These are phyloP conservation scores for Ogataea zsoltii DNA, from an alignment of 805 yeast species.

Conservation along the genomic window DNA sequence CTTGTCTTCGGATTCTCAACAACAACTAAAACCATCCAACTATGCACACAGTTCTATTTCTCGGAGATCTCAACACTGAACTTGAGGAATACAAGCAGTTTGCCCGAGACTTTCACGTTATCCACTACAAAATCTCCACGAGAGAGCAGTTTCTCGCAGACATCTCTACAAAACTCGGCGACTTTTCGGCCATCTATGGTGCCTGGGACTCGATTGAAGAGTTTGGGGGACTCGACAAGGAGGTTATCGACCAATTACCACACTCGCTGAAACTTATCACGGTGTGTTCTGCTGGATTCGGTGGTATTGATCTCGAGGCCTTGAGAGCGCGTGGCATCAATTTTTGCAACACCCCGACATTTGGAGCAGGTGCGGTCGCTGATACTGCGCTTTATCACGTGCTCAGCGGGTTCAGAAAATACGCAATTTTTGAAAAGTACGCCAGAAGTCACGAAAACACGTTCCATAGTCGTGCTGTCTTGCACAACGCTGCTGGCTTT, in stretches of 20 bases:
- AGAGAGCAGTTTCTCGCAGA: conserved; percentile 41
- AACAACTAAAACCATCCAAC: too few species aligned
- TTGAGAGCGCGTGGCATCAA: conserved; percentile 42
- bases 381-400: conserved; percentile 65
- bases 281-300: conserved; percentile 56
- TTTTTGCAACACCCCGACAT: conserved; percentile 61
- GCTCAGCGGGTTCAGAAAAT: conserved; percentile 60
- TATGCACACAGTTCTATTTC: conserved; percentile 39
- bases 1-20: too few species aligned
- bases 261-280: conserved; percentile 45
- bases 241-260: conserved; percentile 45
- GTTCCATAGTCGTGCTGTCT: conserved; percentile 42
- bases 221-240: conserved; percentile 46
- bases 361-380: conserved; percentile 68
- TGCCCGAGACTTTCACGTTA: conserved; percentile 39
- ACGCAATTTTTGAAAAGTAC: conserved; percentile 45
- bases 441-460: conserved; percentile 45
- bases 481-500: conserved; percentile 33
- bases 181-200: conserved; percentile 50
- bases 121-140: conserved; percentile 43
- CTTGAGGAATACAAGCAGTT: conserved; percentile 49
- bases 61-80: conserved; percentile 50
- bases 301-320: conserved; percentile 41
- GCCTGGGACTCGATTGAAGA: conserved; percentile 51
- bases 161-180: conserved; percentile 36